Base-by-base conservation (phyloP, 345 rosid genomes). In the Brassica rapa region DNA sequence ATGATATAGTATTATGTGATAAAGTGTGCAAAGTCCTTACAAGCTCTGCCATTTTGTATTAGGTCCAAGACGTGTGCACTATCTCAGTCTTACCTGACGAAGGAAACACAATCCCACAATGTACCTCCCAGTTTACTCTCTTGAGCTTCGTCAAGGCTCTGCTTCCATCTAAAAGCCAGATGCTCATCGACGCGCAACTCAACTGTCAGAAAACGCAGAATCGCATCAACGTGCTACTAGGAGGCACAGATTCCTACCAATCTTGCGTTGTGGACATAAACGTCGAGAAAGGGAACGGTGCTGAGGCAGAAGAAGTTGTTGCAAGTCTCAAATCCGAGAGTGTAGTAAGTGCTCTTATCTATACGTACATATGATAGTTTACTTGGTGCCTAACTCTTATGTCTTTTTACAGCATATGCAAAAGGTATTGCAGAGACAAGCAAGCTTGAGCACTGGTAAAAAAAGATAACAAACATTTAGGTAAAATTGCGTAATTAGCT, bases 361-460 rank as follows among this genome's bases (percentile, higher is more conserved):
- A 33, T 29, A 29, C 32, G 32, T 33, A 33, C 8, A 37, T 76
- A 29, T 37, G 43, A 16, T 63, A 56, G 1, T 37, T 57, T 56
- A 19, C 55, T 39, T 72, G 57, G 32, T 59, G 73, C 66, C 32
- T 62, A 0, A 23, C 56, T 57, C 63, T 80, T 49, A 19, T 78
- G 68, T 76, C 55, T 59, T 66, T 84, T 4, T n/a, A 51, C 83
- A 88, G 90, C 86, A 87, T 71, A 59, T 83, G 87, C 93, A 88
- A 78, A 92, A 87, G 82, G 83, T 87, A 62, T 81, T 94, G 81
- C 92, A 88, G 86, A 88, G 97, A 81, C 98, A 92, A 82, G 87
- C 86, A 59, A 94, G 97, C 88, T 78, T 88, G 61, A 88, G 75
- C 65, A 83, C 86, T 15, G 93, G 97, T 80, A 79, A 51, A 81